phyloP scores from a whole-genome alignment of 2,329 filamentous ascomycete genomes.

The Trichoderma sp. region DNA sequence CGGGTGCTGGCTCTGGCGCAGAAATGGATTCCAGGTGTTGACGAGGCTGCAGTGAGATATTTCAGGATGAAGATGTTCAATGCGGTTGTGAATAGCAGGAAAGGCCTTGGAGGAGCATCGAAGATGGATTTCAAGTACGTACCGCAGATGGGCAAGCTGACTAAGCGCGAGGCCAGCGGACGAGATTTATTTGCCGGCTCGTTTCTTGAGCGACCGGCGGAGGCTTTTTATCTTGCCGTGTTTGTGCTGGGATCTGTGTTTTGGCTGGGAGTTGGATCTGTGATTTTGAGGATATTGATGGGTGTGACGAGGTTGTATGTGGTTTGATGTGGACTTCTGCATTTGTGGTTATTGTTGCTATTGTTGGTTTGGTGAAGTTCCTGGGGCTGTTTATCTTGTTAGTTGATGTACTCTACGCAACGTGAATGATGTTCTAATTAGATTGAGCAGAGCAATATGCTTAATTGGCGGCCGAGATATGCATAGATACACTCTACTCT shows the following conservation, averaged over 20 bases:
- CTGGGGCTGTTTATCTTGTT: neutral
- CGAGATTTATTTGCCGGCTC: slow-evolving; percentile 17
- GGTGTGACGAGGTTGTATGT: neutral
- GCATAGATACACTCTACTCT: neutral
- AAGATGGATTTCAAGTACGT: slow-evolving; percentile 36
- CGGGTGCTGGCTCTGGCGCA: slow-evolving; percentile 28
- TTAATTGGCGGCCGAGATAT: neutral
- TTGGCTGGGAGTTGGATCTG: neutral
- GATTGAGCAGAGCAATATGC: neutral
- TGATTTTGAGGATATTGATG: neutral
- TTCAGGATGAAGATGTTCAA: slow-evolving; percentile 28
- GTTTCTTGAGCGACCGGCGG: slow-evolving; percentile 25
- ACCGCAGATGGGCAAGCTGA: slow-evolving; percentile 24
- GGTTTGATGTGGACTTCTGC: too few species aligned
- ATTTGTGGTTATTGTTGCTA: neutral
- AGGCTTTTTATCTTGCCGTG: slow-evolving; percentile 26
- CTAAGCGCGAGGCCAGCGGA: slow-evolving; percentile 25
- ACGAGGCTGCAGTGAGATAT: slow-evolving; percentile 26
- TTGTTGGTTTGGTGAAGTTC: neutral
- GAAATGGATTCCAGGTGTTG: slow-evolving; percentile 26
- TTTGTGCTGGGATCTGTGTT: slow-evolving; percentile 24
- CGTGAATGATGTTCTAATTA: neutral
- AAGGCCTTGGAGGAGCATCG: slow-evolving; percentile 28
- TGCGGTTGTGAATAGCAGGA: slow-evolving; percentile 29
- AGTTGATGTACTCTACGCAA: neutral